phyloP scores from a whole-genome alignment of 2,329 filamentous ascomycete genomes.

The Colletotrichum godetiae region DNA sequence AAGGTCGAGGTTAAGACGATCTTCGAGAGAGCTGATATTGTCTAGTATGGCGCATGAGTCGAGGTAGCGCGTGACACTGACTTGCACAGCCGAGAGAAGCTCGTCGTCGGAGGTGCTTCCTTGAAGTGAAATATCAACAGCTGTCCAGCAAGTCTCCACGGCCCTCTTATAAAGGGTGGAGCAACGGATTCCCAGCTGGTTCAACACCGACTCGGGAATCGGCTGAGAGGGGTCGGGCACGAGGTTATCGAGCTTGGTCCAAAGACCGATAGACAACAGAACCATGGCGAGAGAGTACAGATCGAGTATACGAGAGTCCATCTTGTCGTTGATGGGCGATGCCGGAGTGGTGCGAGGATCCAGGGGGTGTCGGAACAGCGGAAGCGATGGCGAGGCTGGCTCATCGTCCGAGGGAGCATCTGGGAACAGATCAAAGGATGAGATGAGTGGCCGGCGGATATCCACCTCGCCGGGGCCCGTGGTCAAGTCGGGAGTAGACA shows the following conservation, averaged over 20 bases:
- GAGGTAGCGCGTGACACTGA: slow-evolving; percentile 66
- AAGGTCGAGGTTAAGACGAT: slow-evolving; percentile 62
- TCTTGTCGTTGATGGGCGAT: slow-evolving; percentile 59
- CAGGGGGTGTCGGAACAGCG: slow-evolving; percentile 74
- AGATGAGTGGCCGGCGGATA: slow-evolving; percentile 75
- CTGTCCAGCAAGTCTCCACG: slow-evolving; percentile 76
- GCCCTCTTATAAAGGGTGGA: slow-evolving; percentile 81
- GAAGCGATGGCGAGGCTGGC: slow-evolving; percentile 43
- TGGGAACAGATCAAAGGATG: slow-evolving; percentile 80
- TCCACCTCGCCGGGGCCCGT: slow-evolving; percentile 62
- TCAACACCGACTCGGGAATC: slow-evolving; percentile 70
- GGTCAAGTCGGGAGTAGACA: slow-evolving; percentile 52
- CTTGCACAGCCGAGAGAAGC: slow-evolving; percentile 64
- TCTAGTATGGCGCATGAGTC: slow-evolving; percentile 73
- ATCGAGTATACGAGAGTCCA: slow-evolving; percentile 71
- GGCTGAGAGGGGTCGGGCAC: slow-evolving; percentile 57
- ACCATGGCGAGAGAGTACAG: slow-evolving; percentile 80
- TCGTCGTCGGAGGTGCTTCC: slow-evolving; percentile 60
- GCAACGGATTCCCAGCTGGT: slow-evolving; percentile 74
- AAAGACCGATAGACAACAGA: slow-evolving; percentile 80
- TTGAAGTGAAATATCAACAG: slow-evolving; percentile 72
- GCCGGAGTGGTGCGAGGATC: slow-evolving; percentile 64
- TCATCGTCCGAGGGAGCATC: slow-evolving; percentile 51
- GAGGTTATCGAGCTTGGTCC: slow-evolving; percentile 73
- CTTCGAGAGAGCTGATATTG: slow-evolving; percentile 66